Evolutionary conservation across 306 rosid genomes (phyloP).

Genomic region (Arachis hypogaea): DNA sequence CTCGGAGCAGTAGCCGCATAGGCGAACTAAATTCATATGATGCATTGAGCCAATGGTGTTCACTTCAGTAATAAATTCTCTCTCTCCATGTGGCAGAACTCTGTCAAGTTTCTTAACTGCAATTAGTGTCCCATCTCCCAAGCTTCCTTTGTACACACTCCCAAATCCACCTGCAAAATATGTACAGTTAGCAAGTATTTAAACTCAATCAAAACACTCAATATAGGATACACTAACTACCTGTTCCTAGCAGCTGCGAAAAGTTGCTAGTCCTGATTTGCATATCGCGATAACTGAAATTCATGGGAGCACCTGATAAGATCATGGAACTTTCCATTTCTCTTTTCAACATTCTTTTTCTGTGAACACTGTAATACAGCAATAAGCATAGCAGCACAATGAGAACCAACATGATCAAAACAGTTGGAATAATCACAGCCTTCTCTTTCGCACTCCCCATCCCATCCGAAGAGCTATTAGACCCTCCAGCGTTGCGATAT

Average conservation of each 20-base stretch:
- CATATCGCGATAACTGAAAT: constrained; percentile 75
- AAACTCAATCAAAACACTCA: constrained; percentile 3
- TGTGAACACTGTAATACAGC: constrained; percentile 70
- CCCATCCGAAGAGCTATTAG: constrained; percentile 53
- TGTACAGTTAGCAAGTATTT: constrained; percentile 31
- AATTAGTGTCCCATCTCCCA: constrained; percentile 78
- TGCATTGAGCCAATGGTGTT: constrained; percentile 98
- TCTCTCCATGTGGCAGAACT: constrained; percentile 94
- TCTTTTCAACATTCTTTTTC: constrained; percentile 69
- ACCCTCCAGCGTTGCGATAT: constrained; percentile 42
- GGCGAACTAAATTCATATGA: constrained; percentile 93
- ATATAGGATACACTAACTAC: constrained; percentile 41
- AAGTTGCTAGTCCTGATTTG: constrained; percentile 79
- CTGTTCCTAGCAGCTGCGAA: constrained; percentile 77
- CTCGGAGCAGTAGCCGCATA: constrained; percentile 88
- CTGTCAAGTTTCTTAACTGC: constrained; percentile 94
- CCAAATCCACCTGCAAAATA: constrained; percentile 89
- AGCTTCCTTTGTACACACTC: constrained; percentile 90
- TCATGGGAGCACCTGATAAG: constrained; percentile 80
- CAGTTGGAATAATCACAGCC: constrained; percentile 75
- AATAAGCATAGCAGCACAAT: constrained; percentile 67
- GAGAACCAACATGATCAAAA: constrained; percentile 67
- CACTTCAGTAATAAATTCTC: constrained; percentile 91
- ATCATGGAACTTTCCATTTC: constrained; percentile 72
- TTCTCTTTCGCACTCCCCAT: constrained; percentile 53